Evolutionary conservation across 306 rosid species (phyloP), one percentile per base, ranked within the genome.

Genomic region (Lathyrus tuberosus): DNA sequence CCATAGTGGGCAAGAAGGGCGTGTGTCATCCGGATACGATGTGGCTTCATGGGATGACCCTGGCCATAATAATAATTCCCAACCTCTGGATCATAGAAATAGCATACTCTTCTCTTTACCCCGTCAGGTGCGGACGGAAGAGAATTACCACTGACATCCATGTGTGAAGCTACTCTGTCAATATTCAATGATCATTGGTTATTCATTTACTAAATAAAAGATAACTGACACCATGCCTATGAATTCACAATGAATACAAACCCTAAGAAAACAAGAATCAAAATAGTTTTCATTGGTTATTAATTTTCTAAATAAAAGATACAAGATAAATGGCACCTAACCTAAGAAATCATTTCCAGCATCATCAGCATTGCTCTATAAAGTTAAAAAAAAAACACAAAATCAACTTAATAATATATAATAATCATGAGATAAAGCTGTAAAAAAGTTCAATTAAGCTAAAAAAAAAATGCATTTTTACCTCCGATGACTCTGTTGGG

Each of bases 31-130:
- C 96, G 54, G 18, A 90, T 90, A 17, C 96, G 88, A 80, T 90
- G 96, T 2, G 96, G 96, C 84, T 90, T 90, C 96, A 90, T 90
- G n/a, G 96, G 94, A 68, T 90, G 96, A 59, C 96, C 96, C 70
- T 90, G 96, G 18, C 96, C 96, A 66, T 90, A 90, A 76, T 90
- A 90, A 84, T 90, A 87, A 79, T 90, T 90, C 53, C 96, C 95
- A 8, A 90, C 96, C 67, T 87, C 94, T 5, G 94, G 96, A 81
- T 90, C 96, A 79, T 87, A 90, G 86, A 90, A 87, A 81, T 90
- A 87, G 63, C 84, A 74, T 74, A 87, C 96, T 58, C 86, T 90
- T 59, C 96, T 83, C 89, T 90, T 90, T 72, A 90, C 86, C 20
- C 84, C 96, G 63, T 90, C 96, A 53, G 94, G 85, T 4, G 86